Evolutionary conservation across 2,329 filamentous ascomycete genomes (phyloP), one percentile per base, ranked within the genome.

Genomic region (Parafenestella ontariensis): DNA sequence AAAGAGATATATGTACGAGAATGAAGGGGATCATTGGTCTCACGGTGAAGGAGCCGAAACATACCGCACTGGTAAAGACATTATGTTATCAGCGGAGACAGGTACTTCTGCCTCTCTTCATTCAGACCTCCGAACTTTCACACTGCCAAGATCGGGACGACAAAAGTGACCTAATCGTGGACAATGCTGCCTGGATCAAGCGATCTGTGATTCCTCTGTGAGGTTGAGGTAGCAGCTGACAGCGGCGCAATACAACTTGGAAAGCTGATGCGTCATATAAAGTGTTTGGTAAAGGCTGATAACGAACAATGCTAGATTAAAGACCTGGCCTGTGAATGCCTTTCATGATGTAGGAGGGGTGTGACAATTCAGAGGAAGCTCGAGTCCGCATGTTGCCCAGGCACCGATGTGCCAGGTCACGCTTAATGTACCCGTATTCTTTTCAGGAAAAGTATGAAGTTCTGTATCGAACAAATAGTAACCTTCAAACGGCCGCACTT

Each of bases 61-160:
- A 46, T 64, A 71, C 67, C 61, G 62, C 37, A 67, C 58, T 15
- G 67, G 64, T 15, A 70, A 63, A 47, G 66, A 68, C 69, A 70
- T 69, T n/a, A n/a, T 56, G 52, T 28, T 41, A 24, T 13, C 21
- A 44, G 18, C 26, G 15, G 20, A 10, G 24, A 21, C 11, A 21
- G 18, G 6, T 11, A 13, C 36, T 13, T 37, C 20, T 21, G 9
- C 10, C 36, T 10, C 18, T 4, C 18, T 39, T 37, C 36, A 15
- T 13, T 31, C 11, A 10, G 13, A 31, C 3, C 11, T 10, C 11
- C 11, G 11, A n/a, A n/a, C 11, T 13, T 34, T 13, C 15, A 34
- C 10, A 34, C 31, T 17, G 13, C 9, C 31, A 34, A 17, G 11
- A n/a, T 17, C 31, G 17, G 8, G 31, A n/a, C 31, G 31, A 15